Base-by-base conservation (phyloP, 2,329 filamentous ascomycete species). In the Fusarium haematococcum region DNA sequence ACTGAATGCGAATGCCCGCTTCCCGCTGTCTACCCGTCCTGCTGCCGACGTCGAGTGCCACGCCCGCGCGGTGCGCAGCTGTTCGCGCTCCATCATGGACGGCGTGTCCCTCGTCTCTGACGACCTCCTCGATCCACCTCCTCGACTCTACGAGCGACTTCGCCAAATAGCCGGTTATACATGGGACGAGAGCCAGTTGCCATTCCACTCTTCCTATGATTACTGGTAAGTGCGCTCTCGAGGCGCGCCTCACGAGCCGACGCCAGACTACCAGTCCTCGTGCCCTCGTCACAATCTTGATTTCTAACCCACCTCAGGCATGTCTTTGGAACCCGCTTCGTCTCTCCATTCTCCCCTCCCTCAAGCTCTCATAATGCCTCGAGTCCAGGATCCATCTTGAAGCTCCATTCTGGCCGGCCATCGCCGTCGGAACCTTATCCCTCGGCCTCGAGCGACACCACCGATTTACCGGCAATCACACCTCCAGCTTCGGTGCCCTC, bases 171-270 rank as follows among this genome's bases (percentile, higher is more conserved):
- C 91, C 54, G 93, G 93, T 63, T 95, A 94, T 80, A 90, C 89
- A 8, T 95, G 93, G 93, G 92, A 95, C 82, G 92, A 94, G 75
- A 87, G 89, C 16, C 81, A 79, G 67, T 82, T 83, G 30, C 89
- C 90, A 13, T 85, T 88, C 65, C 91, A 92, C 79, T 89, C 89
- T 60, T 94, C 92, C 78, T 98, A 98, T 83, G 95, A 97, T 82
- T 95, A 95, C 85, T 98, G 95, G 95, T 91, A 85, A 78, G 84
- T 78, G 32, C 20, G 30, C 43, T 59, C 62, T 23, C 35, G 27
- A 41, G 18, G 32, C 33, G 39, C 35, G 37, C 54, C 56, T 54
- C 37, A 30, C 23, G 35, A 48, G 45, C 23, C 33, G 41, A 41
- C 57, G 18, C 25, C 23, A 56, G 20, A 16, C 37, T 18, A 43